Conservation (phyloP, 306 rosid species). For the Vigna radiata region DNA sequence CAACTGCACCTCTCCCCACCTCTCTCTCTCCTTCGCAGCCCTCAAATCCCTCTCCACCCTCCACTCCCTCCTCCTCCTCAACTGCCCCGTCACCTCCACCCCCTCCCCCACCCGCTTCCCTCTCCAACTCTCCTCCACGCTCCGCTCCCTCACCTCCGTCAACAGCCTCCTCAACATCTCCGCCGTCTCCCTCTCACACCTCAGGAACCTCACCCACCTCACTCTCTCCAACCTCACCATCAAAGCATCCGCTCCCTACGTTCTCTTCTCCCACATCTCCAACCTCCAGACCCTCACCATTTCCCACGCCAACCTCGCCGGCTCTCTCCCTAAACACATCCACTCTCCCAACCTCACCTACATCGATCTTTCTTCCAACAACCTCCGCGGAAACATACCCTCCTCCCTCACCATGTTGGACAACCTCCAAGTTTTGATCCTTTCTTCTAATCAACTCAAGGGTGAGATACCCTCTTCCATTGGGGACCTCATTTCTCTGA, state of each 20-base stretch:
- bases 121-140: constrained; percentile 65
- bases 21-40: constrained; percentile 72
- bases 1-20: constrained; percentile 64
- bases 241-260: constrained; percentile 67
- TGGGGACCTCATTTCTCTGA: constrained; percentile 74
- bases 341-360: constrained; percentile 64
- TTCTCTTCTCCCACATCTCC: constrained; percentile 67
- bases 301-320: constrained; percentile 77
- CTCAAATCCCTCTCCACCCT: constrained; percentile 89
- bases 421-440: constrained; percentile 63
- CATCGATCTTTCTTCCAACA: constrained; percentile 73
- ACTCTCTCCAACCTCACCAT: constrained; percentile 58
- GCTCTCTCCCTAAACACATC: constrained; percentile 60
- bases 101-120: constrained; percentile 65
- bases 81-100: constrained; percentile 64
- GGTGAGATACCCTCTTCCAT: constrained; percentile 75
- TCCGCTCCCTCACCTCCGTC: constrained; percentile 73
- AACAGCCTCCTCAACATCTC: constrained; percentile 61
- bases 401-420: constrained; percentile 65
- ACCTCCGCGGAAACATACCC: constrained; percentile 72
- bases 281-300: constrained; percentile 67
- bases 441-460: constrained; percentile 59
- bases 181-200: constrained; percentile 69
- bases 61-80: constrained; percentile 62
- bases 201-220: constrained; percentile 75